These are phyloP conservation scores for Panicum virgatum DNA, from an alignment of 202 grass and related monocot species.

Conservation along the genomic window DNA sequence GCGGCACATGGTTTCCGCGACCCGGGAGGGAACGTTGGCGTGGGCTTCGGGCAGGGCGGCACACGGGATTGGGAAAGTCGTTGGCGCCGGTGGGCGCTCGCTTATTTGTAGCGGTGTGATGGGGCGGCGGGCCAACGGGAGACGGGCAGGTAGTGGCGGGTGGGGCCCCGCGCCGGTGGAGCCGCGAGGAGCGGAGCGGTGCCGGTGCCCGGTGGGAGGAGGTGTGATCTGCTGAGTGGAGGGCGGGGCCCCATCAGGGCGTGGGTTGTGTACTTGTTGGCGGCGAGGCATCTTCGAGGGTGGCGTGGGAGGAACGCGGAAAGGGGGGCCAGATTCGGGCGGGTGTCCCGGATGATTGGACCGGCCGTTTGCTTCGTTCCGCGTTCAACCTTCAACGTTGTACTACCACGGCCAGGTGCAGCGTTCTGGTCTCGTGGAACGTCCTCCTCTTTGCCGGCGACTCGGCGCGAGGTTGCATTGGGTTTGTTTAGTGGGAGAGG, in stretches of 20 bases:
- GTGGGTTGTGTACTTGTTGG: neutral
- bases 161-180: neutral
- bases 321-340: neutral
- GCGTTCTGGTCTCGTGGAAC: no score
- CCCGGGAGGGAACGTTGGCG: neutral
- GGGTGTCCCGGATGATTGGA: neutral
- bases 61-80: slow-evolving; percentile 28
- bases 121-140: neutral
- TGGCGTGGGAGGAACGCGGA: neutral
- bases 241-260: no score
- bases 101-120: slow-evolving; percentile 16
- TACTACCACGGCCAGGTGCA: no score
- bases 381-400: no score
- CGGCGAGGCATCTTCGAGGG: no score
- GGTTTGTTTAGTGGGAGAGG: no score
- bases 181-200: no score
- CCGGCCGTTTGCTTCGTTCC: no score
- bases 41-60: slow-evolving; percentile 9
- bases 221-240: no score
- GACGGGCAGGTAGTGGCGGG: slow-evolving; percentile 5
- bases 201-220: no score
- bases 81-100: neutral
- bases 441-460: no score
- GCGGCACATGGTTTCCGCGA: slow-evolving; percentile 43
- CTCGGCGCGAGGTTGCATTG: no score